Evolutionary conservation across 345 rosid genomes (phyloP).

Genomic region (Erucastrum elatum): DNA sequence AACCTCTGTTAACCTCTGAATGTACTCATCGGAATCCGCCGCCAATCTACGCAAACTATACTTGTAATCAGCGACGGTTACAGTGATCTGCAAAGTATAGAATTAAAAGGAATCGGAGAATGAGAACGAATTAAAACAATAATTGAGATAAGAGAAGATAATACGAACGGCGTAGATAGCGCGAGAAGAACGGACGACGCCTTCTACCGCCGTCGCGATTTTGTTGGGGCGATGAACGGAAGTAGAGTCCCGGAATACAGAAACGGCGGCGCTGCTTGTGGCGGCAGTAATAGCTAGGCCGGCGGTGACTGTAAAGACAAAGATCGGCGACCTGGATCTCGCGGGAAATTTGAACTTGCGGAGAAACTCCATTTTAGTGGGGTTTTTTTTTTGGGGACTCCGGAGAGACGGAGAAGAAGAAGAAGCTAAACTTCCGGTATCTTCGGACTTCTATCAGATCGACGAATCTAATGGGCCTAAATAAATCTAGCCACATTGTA

Average conservation of each 20-base stretch:
- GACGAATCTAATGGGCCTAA: conserved; percentile 1
- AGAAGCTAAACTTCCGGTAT: neutral
- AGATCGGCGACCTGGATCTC: conserved; percentile 41
- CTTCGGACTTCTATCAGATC: neutral
- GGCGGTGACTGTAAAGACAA: conserved; percentile 46
- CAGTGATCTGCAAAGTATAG: conserved; percentile 49
- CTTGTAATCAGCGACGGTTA: conserved; percentile 70
- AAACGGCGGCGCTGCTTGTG: conserved; percentile 23
- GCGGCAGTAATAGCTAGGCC: conserved; percentile 44
- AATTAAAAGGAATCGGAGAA: neutral
- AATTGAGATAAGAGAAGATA: neutral
- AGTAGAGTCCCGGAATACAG: conserved; percentile 33
- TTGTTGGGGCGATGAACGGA: conserved; percentile 24
- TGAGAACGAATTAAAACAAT: neutral
- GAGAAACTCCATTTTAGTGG: conserved; percentile 16
- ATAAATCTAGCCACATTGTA: neutral
- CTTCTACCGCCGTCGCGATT: conserved; percentile 41
- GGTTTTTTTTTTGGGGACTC: neutral
- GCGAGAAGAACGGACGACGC: conserved; percentile 60
- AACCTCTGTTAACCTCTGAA: conserved; percentile 61
- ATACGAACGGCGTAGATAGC: conserved; percentile 52
- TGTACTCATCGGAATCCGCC: conserved; percentile 53
- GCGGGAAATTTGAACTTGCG: conserved; percentile 44
- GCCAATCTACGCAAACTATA: conserved; percentile 48
- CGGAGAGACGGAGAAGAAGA: conserved; percentile 18